phyloP scores from a whole-genome alignment of 306 rosid species.

The Sesbania bispinosa region DNA sequence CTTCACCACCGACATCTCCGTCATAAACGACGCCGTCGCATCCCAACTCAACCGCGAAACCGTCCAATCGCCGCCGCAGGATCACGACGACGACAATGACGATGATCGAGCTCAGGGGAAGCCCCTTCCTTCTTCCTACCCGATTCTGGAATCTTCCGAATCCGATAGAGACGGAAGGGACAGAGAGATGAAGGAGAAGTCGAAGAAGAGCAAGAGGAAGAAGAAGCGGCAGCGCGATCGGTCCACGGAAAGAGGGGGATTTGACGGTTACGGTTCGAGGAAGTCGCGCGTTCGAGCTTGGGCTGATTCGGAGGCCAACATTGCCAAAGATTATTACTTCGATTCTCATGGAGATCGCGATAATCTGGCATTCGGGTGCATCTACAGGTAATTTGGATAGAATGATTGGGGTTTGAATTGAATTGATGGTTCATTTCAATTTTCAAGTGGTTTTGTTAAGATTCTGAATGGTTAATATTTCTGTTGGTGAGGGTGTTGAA shows the following conservation, averaged over 20 bases:
- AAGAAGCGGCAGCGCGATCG: constrained; percentile 52
- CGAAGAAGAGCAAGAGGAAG: constrained; percentile 40
- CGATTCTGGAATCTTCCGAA: constrained; percentile 70
- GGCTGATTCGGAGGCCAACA: constrained; percentile 56
- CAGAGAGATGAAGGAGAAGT: constrained; percentile 15
- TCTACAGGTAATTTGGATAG: constrained; percentile 53
- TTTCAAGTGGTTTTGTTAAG: neutral
- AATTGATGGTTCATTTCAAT: neutral
- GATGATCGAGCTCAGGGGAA: constrained; percentile 12
- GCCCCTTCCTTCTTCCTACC: constrained; percentile 38
- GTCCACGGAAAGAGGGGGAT: constrained; percentile 39
- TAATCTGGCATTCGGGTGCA: constrained; percentile 69
- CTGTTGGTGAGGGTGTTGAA: neutral
- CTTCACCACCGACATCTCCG: constrained; percentile 67
- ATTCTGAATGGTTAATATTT: neutral
- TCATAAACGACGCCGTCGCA: constrained; percentile 37
- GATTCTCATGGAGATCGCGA: constrained; percentile 82
- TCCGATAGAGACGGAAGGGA: constrained; percentile 43
- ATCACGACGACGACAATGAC: constrained; percentile 21
- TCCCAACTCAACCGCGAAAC: neutral
- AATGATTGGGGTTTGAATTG: neutral
- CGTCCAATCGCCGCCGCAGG: constrained; percentile 15
- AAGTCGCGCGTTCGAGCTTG: constrained; percentile 72
- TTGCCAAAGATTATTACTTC: constrained; percentile 66
- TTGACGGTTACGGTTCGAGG: constrained; percentile 52